Evolutionary conservation across 345 rosid genomes (phyloP).

Genomic region (Raphanus sativus): DNA sequence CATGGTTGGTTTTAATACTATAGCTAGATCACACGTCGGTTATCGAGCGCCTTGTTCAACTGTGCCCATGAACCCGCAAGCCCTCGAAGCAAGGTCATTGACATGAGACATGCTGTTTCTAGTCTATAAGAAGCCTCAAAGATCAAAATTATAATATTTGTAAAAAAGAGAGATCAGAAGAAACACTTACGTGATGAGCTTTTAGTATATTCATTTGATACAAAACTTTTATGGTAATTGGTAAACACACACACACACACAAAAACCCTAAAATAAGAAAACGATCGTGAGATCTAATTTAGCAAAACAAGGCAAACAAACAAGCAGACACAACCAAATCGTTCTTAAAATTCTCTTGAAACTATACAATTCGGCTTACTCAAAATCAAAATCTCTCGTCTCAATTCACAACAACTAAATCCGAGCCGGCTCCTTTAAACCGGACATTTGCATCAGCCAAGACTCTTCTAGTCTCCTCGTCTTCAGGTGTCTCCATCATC

Average conservation of each 20-base stretch:
- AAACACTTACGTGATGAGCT: background rate
- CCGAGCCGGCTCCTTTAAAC: slow-evolving; percentile 53
- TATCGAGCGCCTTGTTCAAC: too few species aligned
- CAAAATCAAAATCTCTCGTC: slow-evolving; percentile 12
- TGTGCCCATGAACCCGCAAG: too few species aligned
- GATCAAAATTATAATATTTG: background rate
- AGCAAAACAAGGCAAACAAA: slow-evolving; percentile 13
- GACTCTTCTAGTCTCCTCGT: slow-evolving; percentile 59
- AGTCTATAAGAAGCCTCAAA: slow-evolving; percentile 1
- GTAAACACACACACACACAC: background rate
- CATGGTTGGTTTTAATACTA: too few species aligned
- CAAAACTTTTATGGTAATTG: slow-evolving; percentile 10
- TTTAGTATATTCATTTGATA: slow-evolving; percentile 3
- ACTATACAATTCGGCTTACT: slow-evolving; percentile 25
- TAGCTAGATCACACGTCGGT: too few species aligned
- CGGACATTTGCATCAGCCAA: slow-evolving; percentile 57
- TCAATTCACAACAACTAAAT: slow-evolving; percentile 40
- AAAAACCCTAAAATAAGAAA: slow-evolving; percentile 7
- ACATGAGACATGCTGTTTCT: background rate
- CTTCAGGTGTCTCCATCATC: slow-evolving; percentile 62
- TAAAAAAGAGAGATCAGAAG: background rate
- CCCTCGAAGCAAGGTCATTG: background rate
- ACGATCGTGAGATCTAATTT: background rate
- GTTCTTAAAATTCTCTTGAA: background rate
- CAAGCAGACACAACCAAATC: slow-evolving; percentile 6